Evolutionary conservation across 805 yeast species (phyloP).

Genomic region (Nakazawaea molendinolei): DNA sequence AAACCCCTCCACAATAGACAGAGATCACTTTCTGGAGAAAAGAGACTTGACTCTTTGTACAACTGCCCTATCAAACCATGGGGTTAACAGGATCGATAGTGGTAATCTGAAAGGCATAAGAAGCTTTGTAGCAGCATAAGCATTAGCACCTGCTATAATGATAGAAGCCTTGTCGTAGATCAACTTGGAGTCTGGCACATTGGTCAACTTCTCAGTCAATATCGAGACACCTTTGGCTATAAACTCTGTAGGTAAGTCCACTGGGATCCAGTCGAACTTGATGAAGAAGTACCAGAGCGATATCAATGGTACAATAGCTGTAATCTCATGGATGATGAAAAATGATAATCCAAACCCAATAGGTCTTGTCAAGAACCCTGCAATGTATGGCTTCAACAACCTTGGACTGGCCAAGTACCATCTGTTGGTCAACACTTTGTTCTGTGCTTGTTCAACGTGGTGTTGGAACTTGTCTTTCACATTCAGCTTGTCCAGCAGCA

Average conservation of each 20-base stretch:
- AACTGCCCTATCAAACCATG: constrained; percentile 27
- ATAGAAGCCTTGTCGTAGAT: constrained; percentile 21
- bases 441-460: constrained; percentile 10
- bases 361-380: constrained; percentile 24
- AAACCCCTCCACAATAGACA: too few species aligned
- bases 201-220: constrained; percentile 5
- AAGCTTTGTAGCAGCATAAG: constrained; percentile 28
- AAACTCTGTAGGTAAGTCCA: constrained; percentile 43
- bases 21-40: constrained; percentile 11
- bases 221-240: constrained; percentile 9
- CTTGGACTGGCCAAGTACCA: constrained; percentile 25
- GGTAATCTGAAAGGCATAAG: constrained; percentile 24
- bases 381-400: constrained; percentile 25
- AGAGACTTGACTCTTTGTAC: constrained; percentile 23
- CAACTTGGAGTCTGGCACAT: constrained; percentile 10
- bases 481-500: too few species aligned
- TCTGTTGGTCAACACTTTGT: constrained; percentile 22
- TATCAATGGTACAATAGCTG: constrained; percentile 47
- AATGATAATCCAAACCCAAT: constrained; percentile 37
- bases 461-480: constrained; percentile 5
- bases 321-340: constrained; percentile 43
- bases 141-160: constrained; percentile 28
- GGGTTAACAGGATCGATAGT: constrained; percentile 23
- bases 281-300: constrained; percentile 45
- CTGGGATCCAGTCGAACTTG: constrained; percentile 33